Evolutionary conservation across 768 basidiomycete species (phyloP), one percentile per base, ranked within the genome.

Genomic region (Holtermanniella nyarrowii): DNA sequence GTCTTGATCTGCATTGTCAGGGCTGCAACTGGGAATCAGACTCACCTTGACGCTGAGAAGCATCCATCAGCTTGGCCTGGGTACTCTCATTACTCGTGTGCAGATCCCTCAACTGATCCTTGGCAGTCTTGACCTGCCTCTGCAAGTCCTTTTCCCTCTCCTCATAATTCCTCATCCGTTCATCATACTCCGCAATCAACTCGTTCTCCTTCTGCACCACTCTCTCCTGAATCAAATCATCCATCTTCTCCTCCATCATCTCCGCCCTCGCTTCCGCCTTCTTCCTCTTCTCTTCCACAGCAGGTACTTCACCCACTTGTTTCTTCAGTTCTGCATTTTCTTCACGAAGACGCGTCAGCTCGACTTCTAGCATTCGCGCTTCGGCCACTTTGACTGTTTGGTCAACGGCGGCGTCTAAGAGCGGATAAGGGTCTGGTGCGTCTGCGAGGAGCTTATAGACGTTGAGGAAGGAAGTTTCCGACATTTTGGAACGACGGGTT

Each of bases 361-460:
- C 89, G 1, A 71, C 70, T 66, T 91, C 85, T 22, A 88, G 75
- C 53, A 86, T 78, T 31, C 77, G 74, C 7, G 86, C 84, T 68
- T 97, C 90, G 0, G 85, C 80, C 24, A 82, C 82, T 63, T 86
- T 88, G 42, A 91, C 86, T 1, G 91, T 83, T 76, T 97, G 95
- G 63, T 97, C 93, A 25, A 97, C 86, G 11, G 89, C 91, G 12
- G 83, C 88, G 65, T 99, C 93, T 13, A 99, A 81, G 5, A 97
- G 77, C 7, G 95, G 95, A 68, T 93, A 95, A 14, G 95, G 95
- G 69, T 99, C 95, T 0, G 93, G 95, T 2, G 88, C 93, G 65
- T 99, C 95, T 0, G 93, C 90, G 5, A 99, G 74, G 20, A 93
- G 81, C 69, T 97, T 97, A 77, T 97, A 97, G 18, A 91, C 84